These are phyloP conservation scores for Knoxia roxburghii DNA, from an alignment of 257 asterid species.

Conservation along the genomic window DNA sequence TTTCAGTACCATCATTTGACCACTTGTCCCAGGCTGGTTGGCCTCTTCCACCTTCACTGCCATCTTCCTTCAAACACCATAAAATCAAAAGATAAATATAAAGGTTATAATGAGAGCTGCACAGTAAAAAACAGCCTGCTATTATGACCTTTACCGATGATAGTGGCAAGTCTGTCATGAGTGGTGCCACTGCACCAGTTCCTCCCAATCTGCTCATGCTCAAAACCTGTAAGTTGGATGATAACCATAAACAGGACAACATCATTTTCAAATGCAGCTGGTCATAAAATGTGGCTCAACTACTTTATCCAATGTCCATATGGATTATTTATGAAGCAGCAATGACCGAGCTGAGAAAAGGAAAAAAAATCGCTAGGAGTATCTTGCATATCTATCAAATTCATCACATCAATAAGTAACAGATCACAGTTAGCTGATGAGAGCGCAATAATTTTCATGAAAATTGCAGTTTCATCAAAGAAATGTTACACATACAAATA, in stretches of 20 bases:
- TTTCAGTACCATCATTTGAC: constrained; percentile 97
- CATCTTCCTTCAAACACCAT: constrained; percentile 52
- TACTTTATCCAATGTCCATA: constrained; percentile 4
- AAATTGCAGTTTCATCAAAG: background rate
- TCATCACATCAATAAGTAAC: background rate
- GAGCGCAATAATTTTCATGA: background rate
- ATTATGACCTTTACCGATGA: constrained; percentile 62
- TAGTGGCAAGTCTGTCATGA: constrained; percentile 86
- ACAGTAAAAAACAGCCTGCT: background rate
- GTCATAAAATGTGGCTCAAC: constrained; percentile 3
- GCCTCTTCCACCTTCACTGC: constrained; percentile 51
- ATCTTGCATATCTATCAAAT: background rate
- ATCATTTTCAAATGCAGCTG: constrained; percentile 11
- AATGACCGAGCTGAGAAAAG: too few species aligned
- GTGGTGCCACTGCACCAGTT: constrained; percentile 98
- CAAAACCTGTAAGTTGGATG: constrained; percentile 59
- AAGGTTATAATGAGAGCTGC: background rate
- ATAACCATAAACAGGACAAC: constrained; percentile 8
- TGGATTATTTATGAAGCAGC: background rate
- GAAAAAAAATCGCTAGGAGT: background rate
- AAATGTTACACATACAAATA: background rate
- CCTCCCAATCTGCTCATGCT: constrained; percentile 99
- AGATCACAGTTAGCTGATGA: background rate
- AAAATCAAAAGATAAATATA: constrained; percentile 6
- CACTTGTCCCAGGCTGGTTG: constrained; percentile 99